These are phyloP conservation scores for Trypanosoma scelopori DNA, from an alignment of 208 protist species.

Conservation along the genomic window DNA sequence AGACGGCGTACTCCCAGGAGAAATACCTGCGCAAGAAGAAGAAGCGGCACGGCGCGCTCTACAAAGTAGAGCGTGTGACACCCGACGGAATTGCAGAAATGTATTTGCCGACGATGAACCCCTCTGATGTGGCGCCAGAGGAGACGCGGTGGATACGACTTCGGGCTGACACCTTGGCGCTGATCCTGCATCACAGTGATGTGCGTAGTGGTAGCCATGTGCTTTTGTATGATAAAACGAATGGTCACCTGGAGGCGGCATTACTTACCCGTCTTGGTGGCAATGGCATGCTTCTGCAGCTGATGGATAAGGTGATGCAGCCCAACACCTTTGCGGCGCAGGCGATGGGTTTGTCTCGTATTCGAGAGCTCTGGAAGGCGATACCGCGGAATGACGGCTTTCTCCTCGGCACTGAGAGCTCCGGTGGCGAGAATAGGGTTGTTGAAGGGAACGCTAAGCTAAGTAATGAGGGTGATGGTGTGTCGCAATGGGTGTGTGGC, in stretches of 20 bases:
- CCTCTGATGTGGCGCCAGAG: constrained; percentile 62
- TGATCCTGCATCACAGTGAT: constrained; percentile 85
- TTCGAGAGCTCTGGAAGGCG: constrained; percentile 85
- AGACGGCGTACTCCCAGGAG: constrained; percentile 90
- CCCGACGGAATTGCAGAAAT: constrained; percentile 77
- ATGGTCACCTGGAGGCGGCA: constrained; percentile 72
- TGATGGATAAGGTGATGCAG: constrained; percentile 77
- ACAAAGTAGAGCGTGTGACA: constrained; percentile 79
- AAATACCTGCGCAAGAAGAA: constrained; percentile 93
- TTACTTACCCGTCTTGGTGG: constrained; percentile 73
- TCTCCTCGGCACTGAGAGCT: constrained; percentile 36
- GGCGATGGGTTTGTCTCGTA: constrained; percentile 45
- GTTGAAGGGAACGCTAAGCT: constrained; percentile 7
- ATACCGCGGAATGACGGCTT: constrained; percentile 79
- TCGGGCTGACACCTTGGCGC: constrained; percentile 82
- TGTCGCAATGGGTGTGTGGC: constrained; percentile 79
- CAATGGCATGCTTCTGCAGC: constrained; percentile 70
- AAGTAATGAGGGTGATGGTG: constrained; percentile 15
- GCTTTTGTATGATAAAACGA: constrained; percentile 78
- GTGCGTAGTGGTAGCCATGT: constrained; percentile 77
- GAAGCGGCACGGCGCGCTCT: constrained; percentile 85
- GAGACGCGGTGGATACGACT: constrained; percentile 64
- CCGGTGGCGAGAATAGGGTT: constrained; percentile 31
- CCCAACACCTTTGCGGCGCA: constrained; percentile 68
- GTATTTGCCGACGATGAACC: constrained; percentile 79